A percentile compares a stretch with the other conserved stretches of the same genome.
phyloP scores from a whole-genome alignment of 164 flowering plant species.

The Annona cherimola region DNA sequence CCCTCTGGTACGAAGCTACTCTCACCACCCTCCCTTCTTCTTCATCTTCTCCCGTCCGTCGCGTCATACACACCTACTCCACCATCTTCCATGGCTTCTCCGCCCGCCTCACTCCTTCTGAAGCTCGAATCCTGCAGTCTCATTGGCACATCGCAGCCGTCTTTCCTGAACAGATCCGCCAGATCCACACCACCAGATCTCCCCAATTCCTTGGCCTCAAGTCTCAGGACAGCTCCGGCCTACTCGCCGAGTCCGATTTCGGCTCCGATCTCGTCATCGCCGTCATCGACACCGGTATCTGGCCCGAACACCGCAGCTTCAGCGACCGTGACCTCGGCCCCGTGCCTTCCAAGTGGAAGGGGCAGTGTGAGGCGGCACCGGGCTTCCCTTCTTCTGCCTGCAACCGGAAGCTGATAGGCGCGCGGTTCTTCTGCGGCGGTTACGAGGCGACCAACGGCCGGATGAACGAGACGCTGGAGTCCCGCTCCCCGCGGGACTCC shows the following conservation, averaged over 20 bases:
- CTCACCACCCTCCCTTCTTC: constrained; percentile 37
- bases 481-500: constrained; percentile 71
- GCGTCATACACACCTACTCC: constrained; percentile 57
- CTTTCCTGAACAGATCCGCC: constrained; percentile 73
- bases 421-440: constrained; percentile 63
- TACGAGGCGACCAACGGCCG: constrained; percentile 78
- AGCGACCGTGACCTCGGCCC: constrained; percentile 59
- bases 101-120: constrained; percentile 43
- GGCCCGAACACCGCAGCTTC: constrained; percentile 87
- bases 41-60: neutral
- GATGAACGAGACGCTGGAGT: constrained; percentile 74
- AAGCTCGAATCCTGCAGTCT: constrained; percentile 34
- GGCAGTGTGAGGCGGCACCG: constrained; percentile 40
- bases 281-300: constrained; percentile 87
- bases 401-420: constrained; percentile 81
- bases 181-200: constrained; percentile 77
- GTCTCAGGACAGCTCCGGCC: constrained; percentile 49
- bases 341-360: constrained; percentile 71
- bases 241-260: constrained; percentile 77
- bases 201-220: constrained; percentile 79
- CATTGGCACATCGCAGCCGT: constrained; percentile 44
- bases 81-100: constrained; percentile 86
- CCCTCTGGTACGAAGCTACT: constrained; percentile 76
- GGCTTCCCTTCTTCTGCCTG: constrained; percentile 45
- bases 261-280: constrained; percentile 96